phyloP scores from a whole-genome alignment of 331 rosid genomes.

The Acacia concinna region DNA sequence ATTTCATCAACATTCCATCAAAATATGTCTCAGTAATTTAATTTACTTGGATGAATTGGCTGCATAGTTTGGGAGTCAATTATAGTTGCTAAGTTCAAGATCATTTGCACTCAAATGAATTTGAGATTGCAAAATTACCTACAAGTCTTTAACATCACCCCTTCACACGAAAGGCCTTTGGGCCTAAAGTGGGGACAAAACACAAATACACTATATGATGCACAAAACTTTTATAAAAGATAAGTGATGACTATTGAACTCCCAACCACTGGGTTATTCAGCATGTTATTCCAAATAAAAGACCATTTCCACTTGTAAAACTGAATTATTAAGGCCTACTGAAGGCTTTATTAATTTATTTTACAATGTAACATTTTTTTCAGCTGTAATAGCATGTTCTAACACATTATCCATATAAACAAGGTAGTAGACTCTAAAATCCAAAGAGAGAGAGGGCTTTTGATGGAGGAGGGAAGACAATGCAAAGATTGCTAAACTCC shows the following conservation, averaged over 20 bases:
- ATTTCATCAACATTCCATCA: constrained; percentile 11
- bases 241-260: neutral
- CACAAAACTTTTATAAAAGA: neutral
- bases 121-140: neutral
- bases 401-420: neutral
- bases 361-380: neutral
- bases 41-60: neutral
- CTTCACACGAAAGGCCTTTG: neutral
- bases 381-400: neutral
- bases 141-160: neutral
- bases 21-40: neutral
- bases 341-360: neutral
- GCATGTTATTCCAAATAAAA: neutral
- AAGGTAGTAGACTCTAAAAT: neutral
- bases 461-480: neutral
- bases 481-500: neutral
- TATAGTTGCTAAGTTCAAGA: neutral
- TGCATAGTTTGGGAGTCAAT: neutral
- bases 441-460: neutral
- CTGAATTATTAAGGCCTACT: neutral
- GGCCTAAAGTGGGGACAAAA: neutral
- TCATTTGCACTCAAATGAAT: neutral
- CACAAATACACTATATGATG: neutral
- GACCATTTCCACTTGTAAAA: neutral
- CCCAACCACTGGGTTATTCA: neutral